Conservation (phyloP, 345 rosid species). For the Mangifera indica region DNA sequence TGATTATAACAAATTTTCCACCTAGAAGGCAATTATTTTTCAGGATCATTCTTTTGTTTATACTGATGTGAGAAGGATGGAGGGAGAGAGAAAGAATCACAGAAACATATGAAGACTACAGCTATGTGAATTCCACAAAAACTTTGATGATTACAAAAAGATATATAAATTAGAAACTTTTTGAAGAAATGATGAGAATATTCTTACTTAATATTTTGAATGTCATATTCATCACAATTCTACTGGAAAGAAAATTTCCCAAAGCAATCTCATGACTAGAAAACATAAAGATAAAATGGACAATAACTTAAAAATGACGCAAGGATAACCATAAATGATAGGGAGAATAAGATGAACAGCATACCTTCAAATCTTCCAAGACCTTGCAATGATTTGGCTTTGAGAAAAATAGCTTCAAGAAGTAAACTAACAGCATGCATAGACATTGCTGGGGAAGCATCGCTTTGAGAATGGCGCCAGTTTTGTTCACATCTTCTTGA, state of each 20-base stretch:
- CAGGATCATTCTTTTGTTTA: not conserved
- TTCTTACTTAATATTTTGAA: not conserved
- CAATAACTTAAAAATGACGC: no score
- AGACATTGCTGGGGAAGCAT: conserved; percentile 52
- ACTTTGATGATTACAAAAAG: not conserved
- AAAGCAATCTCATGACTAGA: not conserved
- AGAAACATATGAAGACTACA: not conserved
- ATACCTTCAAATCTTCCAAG: conserved; percentile 63
- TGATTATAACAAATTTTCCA: not conserved
- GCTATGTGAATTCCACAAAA: not conserved
- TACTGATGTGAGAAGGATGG: not conserved
- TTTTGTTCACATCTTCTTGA: conserved; percentile 42
- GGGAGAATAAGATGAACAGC: conserved; percentile 2
- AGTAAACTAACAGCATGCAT: conserved; percentile 62
- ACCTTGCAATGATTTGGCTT: conserved; percentile 63
- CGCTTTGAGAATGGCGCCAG: conserved; percentile 45
- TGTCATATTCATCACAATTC: not conserved
- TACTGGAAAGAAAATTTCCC: not conserved
- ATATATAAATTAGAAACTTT: not conserved
- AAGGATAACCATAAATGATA: conserved; percentile 1
- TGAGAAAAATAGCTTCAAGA: conserved; percentile 62
- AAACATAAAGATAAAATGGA: not conserved
- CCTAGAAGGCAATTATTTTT: not conserved
- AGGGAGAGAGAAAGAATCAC: not conserved
- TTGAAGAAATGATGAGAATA: conserved; percentile 1